These are phyloP conservation scores for Apiospora phragmitis DNA, from an alignment of 2,329 filamentous ascomycete species.

Conservation along the genomic window DNA sequence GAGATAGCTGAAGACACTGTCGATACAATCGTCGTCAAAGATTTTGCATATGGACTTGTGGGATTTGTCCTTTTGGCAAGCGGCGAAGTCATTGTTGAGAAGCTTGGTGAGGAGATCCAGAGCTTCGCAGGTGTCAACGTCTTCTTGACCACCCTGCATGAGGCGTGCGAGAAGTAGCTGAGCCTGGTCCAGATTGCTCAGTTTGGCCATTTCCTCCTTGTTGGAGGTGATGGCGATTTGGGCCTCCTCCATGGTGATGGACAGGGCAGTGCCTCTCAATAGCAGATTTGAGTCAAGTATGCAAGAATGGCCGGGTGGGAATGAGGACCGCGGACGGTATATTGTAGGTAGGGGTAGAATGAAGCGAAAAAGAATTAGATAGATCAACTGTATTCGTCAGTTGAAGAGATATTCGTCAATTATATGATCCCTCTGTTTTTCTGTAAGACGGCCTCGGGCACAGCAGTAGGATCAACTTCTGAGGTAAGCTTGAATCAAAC, in stretches of 20 bases:
- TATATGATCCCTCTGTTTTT: neutral
- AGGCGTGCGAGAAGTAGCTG: conserved; percentile 81
- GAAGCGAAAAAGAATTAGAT: neutral
- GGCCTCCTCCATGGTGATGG: conserved; percentile 29
- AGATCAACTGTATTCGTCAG: neutral
- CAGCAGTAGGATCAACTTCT: neutral
- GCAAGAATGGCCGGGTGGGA: neutral
- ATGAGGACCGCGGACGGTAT: neutral
- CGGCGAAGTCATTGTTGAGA: conserved; percentile 54
- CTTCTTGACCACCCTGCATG: conserved; percentile 88
- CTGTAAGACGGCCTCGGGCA: neutral
- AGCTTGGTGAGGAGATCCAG: conserved; percentile 61
- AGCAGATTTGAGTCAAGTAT: neutral
- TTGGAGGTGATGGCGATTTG: conserved; percentile 25
- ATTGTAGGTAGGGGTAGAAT: neutral
- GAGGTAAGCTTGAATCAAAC: neutral
- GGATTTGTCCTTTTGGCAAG: conserved; percentile 40
- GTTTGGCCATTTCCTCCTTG: conserved; percentile 27
- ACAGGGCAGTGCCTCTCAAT: neutral
- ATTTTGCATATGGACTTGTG: conserved; percentile 56
- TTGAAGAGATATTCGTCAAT: neutral
- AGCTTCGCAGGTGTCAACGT: conserved; percentile 65
- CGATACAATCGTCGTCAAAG: conserved; percentile 74
- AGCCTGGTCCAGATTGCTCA: conserved; percentile 54
- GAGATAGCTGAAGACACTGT: conserved; percentile 82